Percentiles rank a stretch among this genome's conserved stretches.
Conservation (phyloP, 352 stramenopile species). For the Phytophthora palmivora region DNA sequence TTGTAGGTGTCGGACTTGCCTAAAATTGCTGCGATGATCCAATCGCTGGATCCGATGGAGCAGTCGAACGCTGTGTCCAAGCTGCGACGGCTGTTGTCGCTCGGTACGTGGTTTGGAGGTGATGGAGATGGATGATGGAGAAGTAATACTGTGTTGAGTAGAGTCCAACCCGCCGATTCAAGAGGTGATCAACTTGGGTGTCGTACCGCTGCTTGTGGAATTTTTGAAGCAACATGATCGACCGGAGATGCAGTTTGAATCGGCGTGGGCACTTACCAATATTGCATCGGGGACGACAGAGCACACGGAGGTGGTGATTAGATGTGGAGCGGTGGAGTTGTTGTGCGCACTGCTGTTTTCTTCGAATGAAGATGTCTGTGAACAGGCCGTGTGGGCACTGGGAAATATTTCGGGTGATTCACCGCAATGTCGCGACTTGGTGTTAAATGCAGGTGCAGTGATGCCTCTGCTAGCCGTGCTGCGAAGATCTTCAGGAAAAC, state of each 20-base stretch:
- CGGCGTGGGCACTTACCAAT: slow-evolving; percentile 99
- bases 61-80: slow-evolving; percentile 96
- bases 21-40: slow-evolving; percentile 95
- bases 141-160: slow-evolving; percentile 35
- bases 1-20: slow-evolving; percentile 93
- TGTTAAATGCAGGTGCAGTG: slow-evolving; percentile 95
- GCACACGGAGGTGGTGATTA: slow-evolving; percentile 98
- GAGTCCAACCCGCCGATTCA: slow-evolving; percentile 99
- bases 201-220: slow-evolving; percentile 97
- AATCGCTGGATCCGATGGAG: slow-evolving; percentile 91
- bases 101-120: slow-evolving; percentile 61
- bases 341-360: slow-evolving; percentile 97
- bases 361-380: slow-evolving; percentile 97
- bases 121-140: background rate
- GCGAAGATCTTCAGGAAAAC: slow-evolving; percentile 87
- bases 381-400: slow-evolving; percentile 98
- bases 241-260: slow-evolving; percentile 97
- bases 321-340: slow-evolving; percentile 96
- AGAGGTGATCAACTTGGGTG: slow-evolving; percentile 97
- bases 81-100: slow-evolving; percentile 97
- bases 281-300: slow-evolving; percentile 98
- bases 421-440: slow-evolving; percentile 95
- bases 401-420: slow-evolving; percentile 99
- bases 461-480: slow-evolving; percentile 95
- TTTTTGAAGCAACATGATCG: slow-evolving; percentile 96